Base-by-base conservation (phyloP, 306 rosid species). In the Vachellia collinsii region DNA sequence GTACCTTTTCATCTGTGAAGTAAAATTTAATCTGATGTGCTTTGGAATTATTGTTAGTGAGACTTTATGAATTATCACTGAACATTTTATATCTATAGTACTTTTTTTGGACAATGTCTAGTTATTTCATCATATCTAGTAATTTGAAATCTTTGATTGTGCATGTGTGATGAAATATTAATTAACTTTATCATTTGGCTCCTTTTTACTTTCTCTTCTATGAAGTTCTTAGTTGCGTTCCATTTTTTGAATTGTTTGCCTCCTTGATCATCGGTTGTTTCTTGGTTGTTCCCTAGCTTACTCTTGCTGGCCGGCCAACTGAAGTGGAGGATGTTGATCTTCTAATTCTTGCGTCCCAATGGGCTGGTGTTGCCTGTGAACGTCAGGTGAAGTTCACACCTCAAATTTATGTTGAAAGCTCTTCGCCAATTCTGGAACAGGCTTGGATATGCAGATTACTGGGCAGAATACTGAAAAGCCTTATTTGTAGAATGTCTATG, bases 291-390 rank as follows among this genome's bases (percentile, higher is more conserved):
- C 78, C 20, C 72, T 85, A 93, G 99, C 94, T 95, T 43, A 82
- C 85, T 65, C 86, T 85, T 81, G 87, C 82, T 72, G 92, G 93
- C 68, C 84, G 74, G 77, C 93, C 91, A 44, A 76, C 88, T 63
- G 82, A 80, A 64, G 85, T 65, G 13, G 97, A 93, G 84, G 90
- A 86, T 66, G 63, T 78, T 81, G 97, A 88, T 87, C 91, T 90
- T 81, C 80, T 95, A 70, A 91, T 93, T 87, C 94, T 91, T 66
- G 89, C 99, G 38, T 93, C 97, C 46, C 92, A 88, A 72, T 91
- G 99, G 99, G 97, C 99, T 3, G 99, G 99, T 72, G 81, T 86
- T 82, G 92, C 92, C 43, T 85, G 79, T 81, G 88, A 84, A 76
- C 91, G 92, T 65, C 94, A 92, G 97, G 99, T 93, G 85, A 91